Conservation (phyloP, 176 grass and related monocot genomes). For the Carex parvula region DNA sequence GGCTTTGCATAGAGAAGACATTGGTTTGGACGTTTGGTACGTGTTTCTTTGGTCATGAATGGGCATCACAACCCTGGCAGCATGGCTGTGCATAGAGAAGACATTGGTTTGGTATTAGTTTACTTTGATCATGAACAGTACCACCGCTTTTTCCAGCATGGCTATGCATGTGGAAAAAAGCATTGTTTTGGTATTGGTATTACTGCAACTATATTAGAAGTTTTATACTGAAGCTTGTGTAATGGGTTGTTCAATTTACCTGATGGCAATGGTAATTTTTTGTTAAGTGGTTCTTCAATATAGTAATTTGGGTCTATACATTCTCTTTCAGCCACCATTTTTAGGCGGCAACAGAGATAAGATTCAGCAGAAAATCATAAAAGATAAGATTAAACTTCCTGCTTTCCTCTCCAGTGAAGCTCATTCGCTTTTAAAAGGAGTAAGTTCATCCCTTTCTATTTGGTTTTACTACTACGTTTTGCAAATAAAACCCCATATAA, state of each 20-base stretch:
- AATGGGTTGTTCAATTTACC: conserved; percentile 10
- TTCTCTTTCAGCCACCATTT: conserved; percentile 69
- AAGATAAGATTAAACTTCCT: conserved; percentile 88
- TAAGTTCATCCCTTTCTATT: conserved; percentile 38
- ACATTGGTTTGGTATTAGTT: neutral
- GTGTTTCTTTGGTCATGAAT: neutral
- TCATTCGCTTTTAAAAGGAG: conserved; percentile 91
- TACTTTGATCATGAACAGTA: neutral
- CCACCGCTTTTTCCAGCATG: neutral
- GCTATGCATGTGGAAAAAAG: neutral
- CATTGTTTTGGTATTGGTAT: neutral
- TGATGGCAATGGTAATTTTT: neutral
- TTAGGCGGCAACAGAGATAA: conserved; percentile 74
- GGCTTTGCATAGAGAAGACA: neutral
- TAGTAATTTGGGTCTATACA: conserved; percentile 15
- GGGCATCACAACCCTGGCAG: neutral
- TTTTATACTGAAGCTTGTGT: conserved; percentile 11
- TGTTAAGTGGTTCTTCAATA: conserved; percentile 1
- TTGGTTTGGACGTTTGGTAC: neutral
- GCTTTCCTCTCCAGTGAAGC: conserved; percentile 70
- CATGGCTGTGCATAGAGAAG: neutral
- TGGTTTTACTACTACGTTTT: neutral
- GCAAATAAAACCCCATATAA: neutral
- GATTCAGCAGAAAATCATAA: conserved; percentile 93
- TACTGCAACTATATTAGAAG: neutral